Base-by-base conservation (phyloP, 2,329 filamentous ascomycete genomes). In the Arachnopeziza araneosa region DNA sequence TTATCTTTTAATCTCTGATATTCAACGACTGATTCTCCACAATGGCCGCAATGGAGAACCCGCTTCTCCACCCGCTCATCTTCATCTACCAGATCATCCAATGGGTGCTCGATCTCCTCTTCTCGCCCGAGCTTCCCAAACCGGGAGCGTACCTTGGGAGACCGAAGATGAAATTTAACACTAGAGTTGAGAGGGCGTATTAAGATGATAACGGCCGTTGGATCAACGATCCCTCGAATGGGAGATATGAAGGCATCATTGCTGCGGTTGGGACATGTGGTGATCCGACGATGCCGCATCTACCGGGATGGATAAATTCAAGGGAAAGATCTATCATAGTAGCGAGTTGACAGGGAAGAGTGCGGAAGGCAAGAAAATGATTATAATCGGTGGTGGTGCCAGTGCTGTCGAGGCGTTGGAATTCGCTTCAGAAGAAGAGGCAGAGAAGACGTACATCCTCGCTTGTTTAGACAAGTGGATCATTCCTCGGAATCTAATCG, bases 381-480 rank as follows among this genome's bases (percentile, higher is more conserved):
- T 87, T 55, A 82, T 95, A 54, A 85, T 96, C 59, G 90, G 90
- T 3, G 89, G 90, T 7, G 90, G 90, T 1, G 90, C 91, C 17
- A 90, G 86, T 57, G 91, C 90, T 2, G 87, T 96, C 4, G 90
- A 96, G 72, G 90, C 89, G 0, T 79, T 96, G 24, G 90, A 96
- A 69, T 96, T 91, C 67, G 89, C 89, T 0, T 82, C 86, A 12
- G 77, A 83, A 14, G 82, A 85, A 50, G 80, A 85, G 3, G 90
- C 90, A 0, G 76, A 78, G 8, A 85, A 90, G 68, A 86, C 87
- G 0, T 86, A 85, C 59, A 86, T 96, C 30, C 80, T 96, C 10
- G 85, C 90, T 0, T 82, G 91, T 23, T 89, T 85, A 17, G 90
- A 93, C 67, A 95, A 93, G 72, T 93, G 90, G 90, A 90, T 95